Base-by-base conservation (phyloP, 2,329 filamentous ascomycete genomes). In the Alternaria sp. region DNA sequence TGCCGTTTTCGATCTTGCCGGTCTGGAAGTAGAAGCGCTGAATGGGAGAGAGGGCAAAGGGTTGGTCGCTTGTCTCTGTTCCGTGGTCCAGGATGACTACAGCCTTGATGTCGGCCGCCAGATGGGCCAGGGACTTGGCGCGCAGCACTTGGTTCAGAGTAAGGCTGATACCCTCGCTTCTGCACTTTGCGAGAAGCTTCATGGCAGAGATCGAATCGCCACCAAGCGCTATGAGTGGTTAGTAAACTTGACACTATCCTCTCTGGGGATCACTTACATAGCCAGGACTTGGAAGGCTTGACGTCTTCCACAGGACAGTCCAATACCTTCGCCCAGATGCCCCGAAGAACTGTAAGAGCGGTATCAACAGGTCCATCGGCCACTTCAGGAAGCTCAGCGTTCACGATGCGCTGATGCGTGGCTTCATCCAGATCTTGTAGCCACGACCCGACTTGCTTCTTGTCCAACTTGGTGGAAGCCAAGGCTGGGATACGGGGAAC, bases 41-140 rank as follows among this genome's bases (percentile, higher is more conserved):
- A 21, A 85, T 81, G 0, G 84, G 84, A 0, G 83, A 82, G 1
- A 85, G 68, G 0, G 72, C 69, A 57, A 84, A 85, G 0, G 69
- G 70, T n/a, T 68, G 68, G 40, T 80, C 68, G 69, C 52, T 61
- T 40, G 69, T 45, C 26, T 75, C 76, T 21, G 57, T 62, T 3
- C 17, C 63, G 8, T 72, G 56, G 36, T 69, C 59, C 1, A 60
- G 30, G 6, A 36, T 43, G 9, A 21, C 32, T 21, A 57, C 54
- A 6, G 64, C 55, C 9, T 68, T 64, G 23, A 75, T 58, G 44
- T 51, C 70, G 11, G 72, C 66, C 1, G 72, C 72, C 21, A 79
- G 69, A 44, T 77, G 72, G 11, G 70, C 62, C 6, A 79, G 65
- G 1, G 75, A 74, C 54, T 77, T 78, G 52, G 72, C 74, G 23